Conservation (phyloP, 331 rosid species). For the Malus hybrid region DNA sequence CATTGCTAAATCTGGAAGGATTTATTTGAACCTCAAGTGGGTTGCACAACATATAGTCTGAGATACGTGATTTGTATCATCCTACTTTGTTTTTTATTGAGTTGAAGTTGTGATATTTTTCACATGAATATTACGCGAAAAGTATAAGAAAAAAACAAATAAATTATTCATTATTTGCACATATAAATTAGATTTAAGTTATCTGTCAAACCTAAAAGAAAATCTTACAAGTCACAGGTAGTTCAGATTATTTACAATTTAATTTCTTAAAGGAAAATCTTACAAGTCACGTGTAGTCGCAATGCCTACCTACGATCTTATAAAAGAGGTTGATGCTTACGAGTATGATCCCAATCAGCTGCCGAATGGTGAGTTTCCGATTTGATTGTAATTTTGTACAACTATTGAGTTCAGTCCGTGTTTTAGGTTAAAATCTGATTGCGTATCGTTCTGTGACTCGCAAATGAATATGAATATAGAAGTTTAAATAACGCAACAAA, state of each 20-base stretch:
- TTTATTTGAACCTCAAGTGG: slow-evolving; percentile 62
- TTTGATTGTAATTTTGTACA: too few species aligned
- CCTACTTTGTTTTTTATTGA: neutral
- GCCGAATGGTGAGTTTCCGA: neutral
- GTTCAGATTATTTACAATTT: neutral
- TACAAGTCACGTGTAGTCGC: too few species aligned
- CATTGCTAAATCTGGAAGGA: slow-evolving; percentile 63
- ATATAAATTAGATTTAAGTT: neutral
- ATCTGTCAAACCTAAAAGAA: neutral
- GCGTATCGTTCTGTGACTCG: neutral
- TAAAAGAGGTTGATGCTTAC: neutral
- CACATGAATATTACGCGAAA: neutral
- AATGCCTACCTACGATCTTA: neutral
- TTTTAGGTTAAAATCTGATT: neutral
- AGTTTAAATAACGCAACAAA: too few species aligned
- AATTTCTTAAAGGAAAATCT: too few species aligned
- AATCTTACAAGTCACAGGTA: neutral
- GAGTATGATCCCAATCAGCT: slow-evolving; percentile 1
- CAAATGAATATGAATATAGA: neutral
- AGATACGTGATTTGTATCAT: slow-evolving; percentile 12
- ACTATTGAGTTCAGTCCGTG: too few species aligned
- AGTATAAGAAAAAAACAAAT: neutral
- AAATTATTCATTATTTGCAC: neutral
- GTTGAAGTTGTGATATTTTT: neutral
- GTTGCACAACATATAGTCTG: slow-evolving; percentile 48